These are phyloP conservation scores for Pleurozium schreberi DNA, from an alignment of 225 moss, liverwort and hornwort genomes.

Conservation along the genomic window DNA sequence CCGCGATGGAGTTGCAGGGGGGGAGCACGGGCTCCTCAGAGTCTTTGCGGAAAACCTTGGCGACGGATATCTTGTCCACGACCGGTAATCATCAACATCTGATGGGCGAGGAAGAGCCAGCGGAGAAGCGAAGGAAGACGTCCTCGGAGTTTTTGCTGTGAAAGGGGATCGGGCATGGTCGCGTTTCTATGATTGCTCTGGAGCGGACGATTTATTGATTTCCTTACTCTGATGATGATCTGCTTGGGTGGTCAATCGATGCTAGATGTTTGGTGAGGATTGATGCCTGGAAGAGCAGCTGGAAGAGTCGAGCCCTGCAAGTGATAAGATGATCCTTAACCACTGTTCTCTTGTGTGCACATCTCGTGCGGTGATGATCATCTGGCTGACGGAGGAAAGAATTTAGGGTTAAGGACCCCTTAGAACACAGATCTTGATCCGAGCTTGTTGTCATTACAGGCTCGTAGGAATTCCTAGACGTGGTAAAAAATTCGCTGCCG, in stretches of 20 bases:
- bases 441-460: background rate
- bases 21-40: slow-evolving; percentile 11
- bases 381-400: background rate
- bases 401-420: background rate
- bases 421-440: background rate
- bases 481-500: background rate
- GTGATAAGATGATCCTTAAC: background rate
- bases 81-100: background rate
- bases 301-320: slow-evolving; percentile 3
- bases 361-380: background rate
- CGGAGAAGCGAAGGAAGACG: slow-evolving; percentile 40
- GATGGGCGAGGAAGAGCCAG: slow-evolving; percentile 16
- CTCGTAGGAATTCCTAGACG: background rate
- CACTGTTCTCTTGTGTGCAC: background rate
- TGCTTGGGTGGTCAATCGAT: background rate
- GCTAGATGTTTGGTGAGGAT: background rate
- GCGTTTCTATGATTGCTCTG: background rate
- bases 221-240: background rate
- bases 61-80: background rate
- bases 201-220: background rate
- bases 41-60: background rate
- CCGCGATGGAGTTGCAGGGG: slow-evolving; percentile 6
- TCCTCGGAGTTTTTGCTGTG: slow-evolving; percentile 19
- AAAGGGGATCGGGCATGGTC: background rate
- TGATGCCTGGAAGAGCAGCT: background rate